Conservation (phyloP, 176 grass and related monocot genomes). For the Eragrostis curvula region DNA sequence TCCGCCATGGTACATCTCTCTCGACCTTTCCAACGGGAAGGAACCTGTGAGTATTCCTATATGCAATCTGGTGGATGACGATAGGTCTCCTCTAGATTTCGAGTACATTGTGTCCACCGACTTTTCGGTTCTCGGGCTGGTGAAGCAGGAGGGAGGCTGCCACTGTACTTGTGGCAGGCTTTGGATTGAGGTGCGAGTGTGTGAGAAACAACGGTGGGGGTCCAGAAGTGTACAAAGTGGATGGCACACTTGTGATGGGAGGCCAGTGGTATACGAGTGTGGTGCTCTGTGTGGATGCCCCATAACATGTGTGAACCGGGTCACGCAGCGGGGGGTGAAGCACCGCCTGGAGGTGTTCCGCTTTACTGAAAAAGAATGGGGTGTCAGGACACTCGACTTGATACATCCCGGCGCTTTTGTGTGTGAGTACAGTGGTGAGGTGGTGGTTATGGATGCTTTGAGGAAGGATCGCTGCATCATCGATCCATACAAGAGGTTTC, state of each 20-base stretch:
- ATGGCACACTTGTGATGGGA: slow-evolving; percentile 61
- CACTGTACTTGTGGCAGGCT: slow-evolving; percentile 29
- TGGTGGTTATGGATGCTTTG: not conserved
- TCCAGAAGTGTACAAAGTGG: slow-evolving; percentile 54
- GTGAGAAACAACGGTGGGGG: slow-evolving; percentile 46
- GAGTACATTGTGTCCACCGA: slow-evolving; percentile 54
- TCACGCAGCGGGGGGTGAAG: slow-evolving; percentile 78
- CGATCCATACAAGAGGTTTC: slow-evolving; percentile 59
- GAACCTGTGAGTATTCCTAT: slow-evolving; percentile 53
- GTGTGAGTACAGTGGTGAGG: slow-evolving; percentile 73
- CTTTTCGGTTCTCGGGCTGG: slow-evolving; percentile 21
- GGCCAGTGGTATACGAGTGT: slow-evolving; percentile 84
- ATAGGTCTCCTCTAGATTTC: slow-evolving; percentile 52
- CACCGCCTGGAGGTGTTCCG: slow-evolving; percentile 79
- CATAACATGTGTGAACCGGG: slow-evolving; percentile 61
- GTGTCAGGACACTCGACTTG: slow-evolving; percentile 74
- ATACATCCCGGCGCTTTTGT: slow-evolving; percentile 79
- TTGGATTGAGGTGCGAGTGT: slow-evolving; percentile 56
- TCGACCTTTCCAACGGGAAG: slow-evolving; percentile 64
- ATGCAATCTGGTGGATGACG: slow-evolving; percentile 66
- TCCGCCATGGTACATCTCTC: slow-evolving; percentile 54
- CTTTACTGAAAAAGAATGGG: slow-evolving; percentile 78
- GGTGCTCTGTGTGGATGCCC: slow-evolving; percentile 62
- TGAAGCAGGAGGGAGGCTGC: slow-evolving; percentile 52
- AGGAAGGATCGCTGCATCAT: slow-evolving; percentile 12